Base-by-base conservation (phyloP, 768 basidiomycete species). In the Lentinula detonsa region DNA sequence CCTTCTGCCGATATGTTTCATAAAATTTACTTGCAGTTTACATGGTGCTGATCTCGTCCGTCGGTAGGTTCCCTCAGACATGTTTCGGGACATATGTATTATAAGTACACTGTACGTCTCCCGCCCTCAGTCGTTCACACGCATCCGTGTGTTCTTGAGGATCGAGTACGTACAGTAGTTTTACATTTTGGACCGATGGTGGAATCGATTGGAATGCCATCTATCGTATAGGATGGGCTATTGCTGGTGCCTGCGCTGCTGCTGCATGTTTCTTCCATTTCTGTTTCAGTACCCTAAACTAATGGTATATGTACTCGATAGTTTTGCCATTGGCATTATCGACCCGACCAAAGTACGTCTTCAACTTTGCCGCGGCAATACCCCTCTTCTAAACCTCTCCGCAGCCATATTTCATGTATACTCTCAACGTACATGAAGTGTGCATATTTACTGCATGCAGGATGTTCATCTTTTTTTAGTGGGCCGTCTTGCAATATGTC, bases 401-500 rank as follows among this genome's bases (percentile, higher is more conserved):
- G 21, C 46, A 48, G 46, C 46, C 46, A 23, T 93, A 95, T 73
- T 96, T 96, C 70, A 91, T 95, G 85, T 88, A 93, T 68, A 87
- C 91, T 9, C 73, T 93, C 70, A 93, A 92, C 77, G 92, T 88
- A 65, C 5, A 73, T 31, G 11, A 18, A 11, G 42, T 28, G 33
- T 58, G 10, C 11, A 28, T n/a, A 46, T 9, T 56, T 13, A 31
- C n/a, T 18, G 31, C 9, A 18, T 45, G 42, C 13, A 28, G 0
- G 37, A 35, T 13, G 33, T 16, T 40, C 35, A 42, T 31, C n/a
- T 54, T 39, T 52, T 16, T 39, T 43, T 67, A 93, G 84, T 95
- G 93, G 91, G 78, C 83, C 43, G 93, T 96, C 6, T 74, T 97
- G 62, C 95, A 97, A 81, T 96, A 94, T 69, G 85, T 91, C 23